Conservation (phyloP, 73 alveolate genomes). For the Tetrahymena borealis region DNA sequence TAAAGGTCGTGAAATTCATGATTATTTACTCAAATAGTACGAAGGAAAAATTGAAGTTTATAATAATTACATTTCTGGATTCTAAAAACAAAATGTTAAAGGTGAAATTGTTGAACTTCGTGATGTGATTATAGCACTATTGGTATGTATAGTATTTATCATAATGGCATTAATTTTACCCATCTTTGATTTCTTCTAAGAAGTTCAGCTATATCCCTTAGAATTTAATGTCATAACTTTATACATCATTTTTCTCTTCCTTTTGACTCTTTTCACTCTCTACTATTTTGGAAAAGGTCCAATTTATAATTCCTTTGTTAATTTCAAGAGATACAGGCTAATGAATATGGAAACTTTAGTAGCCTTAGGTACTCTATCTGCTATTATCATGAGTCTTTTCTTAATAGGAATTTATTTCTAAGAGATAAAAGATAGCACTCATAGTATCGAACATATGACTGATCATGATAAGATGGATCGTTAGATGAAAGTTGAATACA, state of each 20-base stretch:
- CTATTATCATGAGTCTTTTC: slow-evolving; percentile 30
- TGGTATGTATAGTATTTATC: background rate
- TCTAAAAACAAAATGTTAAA: background rate
- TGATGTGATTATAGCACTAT: slow-evolving; percentile 6
- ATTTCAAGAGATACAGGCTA: background rate
- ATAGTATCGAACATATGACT: background rate
- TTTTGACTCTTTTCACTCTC: slow-evolving; percentile 14
- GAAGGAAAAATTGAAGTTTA: background rate
- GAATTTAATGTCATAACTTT: slow-evolving; percentile 4
- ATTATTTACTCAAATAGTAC: background rate
- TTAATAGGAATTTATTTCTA: background rate
- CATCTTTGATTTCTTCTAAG: slow-evolving; percentile 3
- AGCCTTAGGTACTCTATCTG: slow-evolving; percentile 35
- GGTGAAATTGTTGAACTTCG: background rate
- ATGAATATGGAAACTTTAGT: slow-evolving; percentile 39
- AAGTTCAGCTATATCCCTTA: slow-evolving; percentile 2
- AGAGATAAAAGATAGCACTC: background rate
- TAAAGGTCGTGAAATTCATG: background rate
- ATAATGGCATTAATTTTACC: slow-evolving; percentile 16
- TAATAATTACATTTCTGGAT: background rate
- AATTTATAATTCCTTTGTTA: slow-evolving; percentile 5
- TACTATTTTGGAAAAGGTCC: slow-evolving; percentile 15
- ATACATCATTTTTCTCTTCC: slow-evolving; percentile 5
- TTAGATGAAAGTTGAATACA: slow-evolving; percentile 37
- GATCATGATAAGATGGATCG: background rate